Base-by-base conservation (phyloP, 495 filamentous ascomycete species). In the Chaetomium cochliodes region DNA sequence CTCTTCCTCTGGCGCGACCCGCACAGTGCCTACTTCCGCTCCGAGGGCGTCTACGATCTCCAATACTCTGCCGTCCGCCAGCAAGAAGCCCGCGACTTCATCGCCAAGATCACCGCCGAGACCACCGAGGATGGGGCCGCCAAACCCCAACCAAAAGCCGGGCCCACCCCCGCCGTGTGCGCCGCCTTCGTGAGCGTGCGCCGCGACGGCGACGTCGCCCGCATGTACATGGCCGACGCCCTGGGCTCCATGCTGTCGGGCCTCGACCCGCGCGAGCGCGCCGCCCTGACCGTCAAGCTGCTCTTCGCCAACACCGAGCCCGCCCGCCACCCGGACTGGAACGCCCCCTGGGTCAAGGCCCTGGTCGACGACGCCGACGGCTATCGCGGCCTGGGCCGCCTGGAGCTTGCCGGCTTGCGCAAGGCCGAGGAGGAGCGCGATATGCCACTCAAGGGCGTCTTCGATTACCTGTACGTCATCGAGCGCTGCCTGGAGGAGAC, bases 401-500 rank as follows among this genome's bases (percentile, higher is more conserved):
- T 25, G 18, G 58, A 69, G 52, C 64, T 68, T 51, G 64, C 53
- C 39, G 58, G 70, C 44, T 67, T 77, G 12, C 26, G n/a, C 23
- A 33, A 58, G 30, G 52, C 65, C 49, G 61, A 69, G 33, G 71
- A 69, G 64, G 66, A 63, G 28, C 63, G 67, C 53, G 68, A 74
- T 23, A 64, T 70, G 46, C 56, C 58, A 69, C 69, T 69, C 60
- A 77, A 77, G 64, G 72, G 72, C 7, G 64, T 77, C 26, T 70
- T 74, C 63, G 80, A 82, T 62, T 84, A 82, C 46, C 65, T 76
- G 16, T 81, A 82, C 66, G 73, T 75, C 2, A 53, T 82, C 8
- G 67, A 76, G 49, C 70, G 64, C 22, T 84, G 80, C 62, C 60
- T 76, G 25, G 26, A 72, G 12, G 76, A 76, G 3, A 76, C 73